Evolutionary conservation across 441 rosid genomes (phyloP), one percentile per base, ranked within the genome.

Genomic region (Raphanus hybrid): DNA sequence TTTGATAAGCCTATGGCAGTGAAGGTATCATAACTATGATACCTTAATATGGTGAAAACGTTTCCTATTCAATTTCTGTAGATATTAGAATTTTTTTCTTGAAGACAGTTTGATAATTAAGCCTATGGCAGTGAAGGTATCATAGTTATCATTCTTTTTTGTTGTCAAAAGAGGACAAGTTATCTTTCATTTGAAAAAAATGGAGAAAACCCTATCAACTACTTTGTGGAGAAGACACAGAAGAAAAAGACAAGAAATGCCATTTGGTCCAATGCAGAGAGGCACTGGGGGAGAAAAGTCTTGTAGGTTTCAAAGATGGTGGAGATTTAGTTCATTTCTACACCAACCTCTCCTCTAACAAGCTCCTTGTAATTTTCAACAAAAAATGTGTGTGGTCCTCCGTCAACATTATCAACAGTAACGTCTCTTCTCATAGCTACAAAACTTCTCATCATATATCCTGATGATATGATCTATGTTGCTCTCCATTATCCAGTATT

Each of bases 321-420:
- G 70, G 78, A 74, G 63, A 79, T 79, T 68, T 73, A 79, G 82
- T 41, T 74, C 57, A 70, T 34, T 64, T 74, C 68, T 79, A 66
- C 71, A 78, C 75, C 82, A 78, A 78, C 78, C 78, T 74, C 78
- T 78, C 82, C 78, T 37, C 78, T 78, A 74, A 74, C 74, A 69
- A 78, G 73, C 54, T 78, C 78, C 71, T 74, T 55, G 26, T 59
- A 54, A 10, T 55, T 62, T 74, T 79, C 75, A 73, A 55, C 75
- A 78, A 41, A 54, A 54, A 67, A 63, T 63, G 26, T 23, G 41
- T 73, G 75, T 74, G 78, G 27, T 55, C 82, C 18, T 78, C 75
- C 52, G 74, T 78, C 82, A 73, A 35, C 54, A 55, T 15, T 55
- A 41, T 2, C 43, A 74, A 55, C 26, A 74, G 63, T 79, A 79